Evolutionary conservation across 2,329 filamentous ascomycete genomes (phyloP).

Genomic region (Microdochium bolleyi): DNA sequence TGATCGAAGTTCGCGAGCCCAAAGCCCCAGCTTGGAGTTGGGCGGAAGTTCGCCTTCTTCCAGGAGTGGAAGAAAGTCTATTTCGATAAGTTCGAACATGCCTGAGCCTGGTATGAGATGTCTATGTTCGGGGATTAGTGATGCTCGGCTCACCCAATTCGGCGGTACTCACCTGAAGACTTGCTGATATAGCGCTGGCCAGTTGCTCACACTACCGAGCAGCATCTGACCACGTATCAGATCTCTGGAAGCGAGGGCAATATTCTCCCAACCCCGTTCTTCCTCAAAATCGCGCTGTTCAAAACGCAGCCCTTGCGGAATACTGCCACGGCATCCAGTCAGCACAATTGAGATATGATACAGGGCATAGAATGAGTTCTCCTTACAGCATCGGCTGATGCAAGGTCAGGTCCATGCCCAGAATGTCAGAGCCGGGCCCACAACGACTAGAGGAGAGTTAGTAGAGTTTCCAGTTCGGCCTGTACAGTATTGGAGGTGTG

Average conservation of each 20-base stretch:
- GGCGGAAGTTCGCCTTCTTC: constrained; percentile 55
- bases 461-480: not conserved
- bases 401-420: constrained; percentile 27
- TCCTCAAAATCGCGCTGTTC: constrained; percentile 70
- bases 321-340: constrained; percentile 36
- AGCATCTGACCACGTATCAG: constrained; percentile 78
- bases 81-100: constrained; percentile 79
- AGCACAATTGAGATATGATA: not conserved
- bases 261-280: constrained; percentile 29
- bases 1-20: constrained; percentile 61
- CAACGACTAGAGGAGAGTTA: constrained; percentile 2
- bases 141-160: no score
- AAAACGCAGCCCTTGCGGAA: constrained; percentile 62
- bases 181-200: constrained; percentile 66
- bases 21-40: constrained; percentile 53
- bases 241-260: constrained; percentile 53
- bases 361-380: not conserved
- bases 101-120: constrained; percentile 72
- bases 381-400: constrained; percentile 26
- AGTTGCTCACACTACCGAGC: constrained; percentile 68
- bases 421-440: constrained; percentile 11
- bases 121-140: constrained; percentile 30
- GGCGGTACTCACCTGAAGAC: constrained; percentile 48
- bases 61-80: constrained; percentile 71
- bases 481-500: constrained; percentile 6